Conservation (phyloP, 352 stramenopile genomes). For the Phytophthora constricta region DNA sequence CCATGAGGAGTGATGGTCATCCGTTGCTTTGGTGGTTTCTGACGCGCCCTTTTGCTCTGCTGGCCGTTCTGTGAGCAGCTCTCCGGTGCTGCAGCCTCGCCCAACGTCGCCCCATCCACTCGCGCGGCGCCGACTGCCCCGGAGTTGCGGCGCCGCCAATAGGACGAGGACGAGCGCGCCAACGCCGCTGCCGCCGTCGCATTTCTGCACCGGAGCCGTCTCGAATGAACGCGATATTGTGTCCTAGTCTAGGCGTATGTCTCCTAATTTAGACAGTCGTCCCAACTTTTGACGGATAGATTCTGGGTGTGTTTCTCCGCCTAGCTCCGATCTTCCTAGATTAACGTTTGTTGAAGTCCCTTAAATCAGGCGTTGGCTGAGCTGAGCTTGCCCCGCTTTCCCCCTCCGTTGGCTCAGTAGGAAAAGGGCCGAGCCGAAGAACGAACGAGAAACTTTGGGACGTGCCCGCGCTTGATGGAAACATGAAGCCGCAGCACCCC, state of each 20-base stretch:
- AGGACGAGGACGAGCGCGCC: constrained; percentile 34
- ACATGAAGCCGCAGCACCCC: constrained; percentile 60
- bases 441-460: constrained; percentile 11
- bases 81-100: constrained; percentile 6
- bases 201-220: constrained; percentile 31
- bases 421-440: constrained; percentile 41
- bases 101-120: background rate
- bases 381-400: constrained; percentile 23
- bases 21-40: constrained; percentile 15
- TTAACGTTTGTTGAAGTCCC: too few species aligned
- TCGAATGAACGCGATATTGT: too few species aligned
- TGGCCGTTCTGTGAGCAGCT: too few species aligned
- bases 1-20: constrained; percentile 37
- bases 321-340: too few species aligned
- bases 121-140: background rate
- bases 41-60: constrained; percentile 6
- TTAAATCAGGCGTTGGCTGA: constrained; percentile 19
- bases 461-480: constrained; percentile 46
- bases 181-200: constrained; percentile 44
- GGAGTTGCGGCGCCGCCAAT: constrained; percentile 11
- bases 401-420: constrained; percentile 11
- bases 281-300: too few species aligned
- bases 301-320: too few species aligned
- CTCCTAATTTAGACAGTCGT: too few species aligned
- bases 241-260: too few species aligned